Base-by-base conservation (phyloP, 163 green algal genomes). In the Chloromonas sp. region DNA sequence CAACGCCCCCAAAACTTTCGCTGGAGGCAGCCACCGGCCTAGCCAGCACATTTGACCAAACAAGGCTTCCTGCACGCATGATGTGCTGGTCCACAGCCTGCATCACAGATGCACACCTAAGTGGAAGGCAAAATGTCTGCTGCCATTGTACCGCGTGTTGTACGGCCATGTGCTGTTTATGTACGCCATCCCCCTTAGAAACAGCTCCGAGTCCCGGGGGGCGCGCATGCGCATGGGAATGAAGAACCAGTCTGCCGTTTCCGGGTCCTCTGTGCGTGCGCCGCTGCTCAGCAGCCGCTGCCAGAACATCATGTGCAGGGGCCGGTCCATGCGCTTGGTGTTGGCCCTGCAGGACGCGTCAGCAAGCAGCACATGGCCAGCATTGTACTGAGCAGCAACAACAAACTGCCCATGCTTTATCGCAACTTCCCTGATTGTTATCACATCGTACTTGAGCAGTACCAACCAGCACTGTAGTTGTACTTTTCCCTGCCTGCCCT, bases 231-330 rank as follows among this genome's bases (percentile, higher is more conserved):
- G 84, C 15, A 88, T 8, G 3, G 85, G 85, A 14, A 88, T 88
- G n/a, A 86, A 84, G 82, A 71, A 88, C 62, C 82, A 88, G 62
- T 88, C 85, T 0, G 85, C 85, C 57, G 84, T 82, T 2, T 85
- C 13, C 3, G 71, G 71, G 77, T 85, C n/a, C 3, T 66, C 66
- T 1, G 82, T 86, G 77, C 85, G 76, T 11, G 84, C 59, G 0
- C 85, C 85, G 1, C 81, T 80, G 1, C 79, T 83, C 85, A 88
- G 84, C 58, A 88, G 85, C 58, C 85, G 85, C 85, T 88, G 85
- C 85, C 85, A 88, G 61, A 88, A 85, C 61, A 88, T 77, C 77
- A 88, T n/a, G 81, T 88, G 85, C 58, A 88, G 76, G 2, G 85
- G 85, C 15, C 85, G 81, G 77, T 88, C 85, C 62, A 88, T 71